These are phyloP conservation scores for Sarcodon aspratus DNA, from an alignment of 768 basidiomycete species.

Conservation along the genomic window DNA sequence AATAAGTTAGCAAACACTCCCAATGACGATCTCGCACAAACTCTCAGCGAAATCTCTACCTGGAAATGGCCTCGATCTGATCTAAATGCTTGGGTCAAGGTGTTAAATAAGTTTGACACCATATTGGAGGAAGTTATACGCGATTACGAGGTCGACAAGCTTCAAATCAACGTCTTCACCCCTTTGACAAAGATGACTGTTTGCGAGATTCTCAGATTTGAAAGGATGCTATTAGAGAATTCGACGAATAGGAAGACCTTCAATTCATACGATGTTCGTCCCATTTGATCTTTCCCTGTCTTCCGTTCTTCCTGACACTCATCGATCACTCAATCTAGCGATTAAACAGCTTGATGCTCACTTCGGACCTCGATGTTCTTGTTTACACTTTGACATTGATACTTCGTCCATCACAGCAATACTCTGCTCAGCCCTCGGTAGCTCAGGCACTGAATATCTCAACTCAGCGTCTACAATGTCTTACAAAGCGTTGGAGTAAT, in stretches of 20 bases:
- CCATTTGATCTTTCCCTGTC: constrained; percentile 3
- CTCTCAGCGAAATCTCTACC: constrained; percentile 55
- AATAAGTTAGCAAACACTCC: constrained; percentile 51
- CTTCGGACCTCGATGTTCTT: constrained; percentile 83
- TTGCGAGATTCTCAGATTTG: constrained; percentile 78
- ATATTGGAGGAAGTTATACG: constrained; percentile 75
- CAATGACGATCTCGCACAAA: constrained; percentile 58
- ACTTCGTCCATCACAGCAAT: constrained; percentile 90
- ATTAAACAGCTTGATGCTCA: constrained; percentile 77
- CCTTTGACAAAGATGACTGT: constrained; percentile 63
- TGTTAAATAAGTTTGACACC: constrained; percentile 90
- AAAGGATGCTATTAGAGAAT: constrained; percentile 87
- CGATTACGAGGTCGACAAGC: constrained; percentile 77
- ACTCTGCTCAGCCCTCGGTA: constrained; percentile 78
- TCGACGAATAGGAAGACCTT: constrained; percentile 97
- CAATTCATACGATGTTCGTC: constrained; percentile 91
- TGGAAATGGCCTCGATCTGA: constrained; percentile 98
- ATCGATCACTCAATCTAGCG: constrained; percentile 38
- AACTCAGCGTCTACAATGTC: constrained; percentile 66
- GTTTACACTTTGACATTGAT: constrained; percentile 75
- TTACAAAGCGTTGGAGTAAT: constrained; percentile 79
- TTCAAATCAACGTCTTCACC: constrained; percentile 74
- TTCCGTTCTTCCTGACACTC: neutral
- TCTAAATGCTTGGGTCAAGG: constrained; percentile 92
- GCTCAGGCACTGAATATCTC: constrained; percentile 76